Evolutionary conservation across 306 rosid species (phyloP).

Genomic region (Senna tora): DNA sequence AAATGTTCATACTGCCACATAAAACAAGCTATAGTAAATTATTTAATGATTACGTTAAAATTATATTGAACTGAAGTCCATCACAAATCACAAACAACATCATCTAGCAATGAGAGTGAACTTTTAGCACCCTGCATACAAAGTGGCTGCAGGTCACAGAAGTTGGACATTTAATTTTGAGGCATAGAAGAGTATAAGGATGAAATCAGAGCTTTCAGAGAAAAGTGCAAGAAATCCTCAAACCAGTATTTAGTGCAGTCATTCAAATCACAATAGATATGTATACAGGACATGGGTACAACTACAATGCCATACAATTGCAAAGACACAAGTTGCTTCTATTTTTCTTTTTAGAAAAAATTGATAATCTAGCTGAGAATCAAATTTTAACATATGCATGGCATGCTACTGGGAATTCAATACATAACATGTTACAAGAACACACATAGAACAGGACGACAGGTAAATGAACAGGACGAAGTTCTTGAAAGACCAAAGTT

Average conservation of each 20-base stretch:
- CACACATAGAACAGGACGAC: not conserved
- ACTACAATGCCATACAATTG: not conserved
- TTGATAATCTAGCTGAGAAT: not conserved
- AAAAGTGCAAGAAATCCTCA: not conserved
- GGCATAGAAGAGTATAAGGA: not conserved
- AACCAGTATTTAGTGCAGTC: not conserved
- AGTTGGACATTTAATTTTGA: not conserved
- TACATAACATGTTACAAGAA: not conserved
- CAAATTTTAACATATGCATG: not conserved
- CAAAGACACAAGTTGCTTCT: not conserved
- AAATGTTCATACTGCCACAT: slow-evolving; percentile 72
- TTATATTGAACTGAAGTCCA: not conserved
- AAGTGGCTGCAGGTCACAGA: slow-evolving; percentile 4
- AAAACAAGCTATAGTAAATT: slow-evolving; percentile 30
- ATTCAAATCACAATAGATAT: not conserved
- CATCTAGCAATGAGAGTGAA: not conserved
- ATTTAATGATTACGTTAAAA: not conserved
- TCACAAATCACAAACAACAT: slow-evolving; percentile 1
- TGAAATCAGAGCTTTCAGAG: not conserved
- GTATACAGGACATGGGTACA: not conserved
- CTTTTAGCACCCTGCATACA: not conserved
- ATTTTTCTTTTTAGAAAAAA: not conserved
- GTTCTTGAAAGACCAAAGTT: not conserved
- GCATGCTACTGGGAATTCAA: not conserved
- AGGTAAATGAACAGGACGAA: not conserved